A percentile compares a stretch with the other conserved stretches of the same genome.
Conservation (phyloP, 2,329 filamentous ascomycete species). For the Epichloe hybrida region DNA sequence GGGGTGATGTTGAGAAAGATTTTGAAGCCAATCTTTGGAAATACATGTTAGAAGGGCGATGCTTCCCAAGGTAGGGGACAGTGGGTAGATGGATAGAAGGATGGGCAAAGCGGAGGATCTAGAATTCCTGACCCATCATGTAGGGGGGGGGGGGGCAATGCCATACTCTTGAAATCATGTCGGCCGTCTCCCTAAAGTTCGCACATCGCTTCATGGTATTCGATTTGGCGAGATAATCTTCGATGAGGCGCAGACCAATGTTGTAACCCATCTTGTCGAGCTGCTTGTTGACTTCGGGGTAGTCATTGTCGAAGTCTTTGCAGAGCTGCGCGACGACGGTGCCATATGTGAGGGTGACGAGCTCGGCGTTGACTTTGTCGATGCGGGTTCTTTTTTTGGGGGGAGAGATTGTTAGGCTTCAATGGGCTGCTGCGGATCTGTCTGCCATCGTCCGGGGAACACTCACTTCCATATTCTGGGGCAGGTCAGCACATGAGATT, state of each 20-base stretch:
- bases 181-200: conserved; percentile 91
- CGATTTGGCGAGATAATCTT: conserved; percentile 94
- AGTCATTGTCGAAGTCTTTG: conserved; percentile 91
- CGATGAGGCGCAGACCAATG: conserved; percentile 87
- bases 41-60: neutral
- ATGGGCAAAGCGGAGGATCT: neutral
- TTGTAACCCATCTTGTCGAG: conserved; percentile 99
- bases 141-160: too few relatives aligned
- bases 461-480: conserved; percentile 85
- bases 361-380: conserved; percentile 95
- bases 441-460: neutral
- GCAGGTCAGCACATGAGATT: conserved; percentile 14
- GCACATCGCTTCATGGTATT: conserved; percentile 77
- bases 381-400: conserved; percentile 72
- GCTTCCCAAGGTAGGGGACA: neutral
- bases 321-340: conserved; percentile 94
- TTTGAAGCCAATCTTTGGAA: conserved; percentile 78
- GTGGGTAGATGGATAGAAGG: neutral
- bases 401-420: conserved; percentile 15
- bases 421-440: neutral
- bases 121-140: too few relatives aligned
- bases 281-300: conserved; percentile 91
- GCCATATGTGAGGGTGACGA: conserved; percentile 94
- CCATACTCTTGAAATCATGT: conserved; percentile 81
- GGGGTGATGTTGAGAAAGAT: conserved; percentile 97